Percentiles rank a stretch among this genome's conserved stretches.
phyloP scores from a whole-genome alignment of 2,329 filamentous ascomycete genomes.

The Clarireedia homoeocarpa region DNA sequence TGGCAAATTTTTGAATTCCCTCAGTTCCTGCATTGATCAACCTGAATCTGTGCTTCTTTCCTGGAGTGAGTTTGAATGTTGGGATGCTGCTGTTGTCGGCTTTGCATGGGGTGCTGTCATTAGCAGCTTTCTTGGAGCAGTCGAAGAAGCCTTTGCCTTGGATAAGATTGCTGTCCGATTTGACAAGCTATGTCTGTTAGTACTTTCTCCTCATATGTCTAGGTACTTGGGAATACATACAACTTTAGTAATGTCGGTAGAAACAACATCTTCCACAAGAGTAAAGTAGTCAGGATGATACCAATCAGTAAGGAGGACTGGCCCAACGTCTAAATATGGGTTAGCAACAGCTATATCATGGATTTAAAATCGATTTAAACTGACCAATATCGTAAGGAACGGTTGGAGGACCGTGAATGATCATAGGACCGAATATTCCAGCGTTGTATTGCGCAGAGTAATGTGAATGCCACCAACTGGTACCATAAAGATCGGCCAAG shows the following conservation, averaged over 20 bases:
- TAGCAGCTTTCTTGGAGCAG: constrained; percentile 11
- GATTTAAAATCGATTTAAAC: not conserved
- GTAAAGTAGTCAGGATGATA: constrained; percentile 38
- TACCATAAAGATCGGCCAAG: constrained; percentile 5
- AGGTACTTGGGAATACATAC: not conserved
- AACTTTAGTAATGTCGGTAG: not conserved
- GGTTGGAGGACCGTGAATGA: constrained; percentile 52
- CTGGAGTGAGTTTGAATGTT: constrained; percentile 32
- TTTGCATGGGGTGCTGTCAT: constrained; percentile 11
- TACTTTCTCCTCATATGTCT: not conserved
- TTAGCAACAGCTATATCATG: not conserved
- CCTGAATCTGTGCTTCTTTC: constrained; percentile 38
- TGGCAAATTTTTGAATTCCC: constrained; percentile 37
- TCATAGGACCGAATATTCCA: constrained; percentile 50
- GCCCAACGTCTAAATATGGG: constrained; percentile 40
- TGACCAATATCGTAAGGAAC: constrained; percentile 48
- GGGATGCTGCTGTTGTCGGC: constrained; percentile 13
- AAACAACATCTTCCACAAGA: constrained; percentile 36
- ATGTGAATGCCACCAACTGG: constrained; percentile 53
- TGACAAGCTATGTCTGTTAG: constrained; percentile 2
- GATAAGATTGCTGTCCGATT: constrained; percentile 27
- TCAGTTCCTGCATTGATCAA: constrained; percentile 40
- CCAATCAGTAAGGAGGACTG: constrained; percentile 34
- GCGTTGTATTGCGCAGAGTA: constrained; percentile 42
- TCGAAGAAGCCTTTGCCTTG: constrained; percentile 23